Evolutionary conservation across 352 stramenopile species (phyloP).

Genomic region (Phytophthora syringae): DNA sequence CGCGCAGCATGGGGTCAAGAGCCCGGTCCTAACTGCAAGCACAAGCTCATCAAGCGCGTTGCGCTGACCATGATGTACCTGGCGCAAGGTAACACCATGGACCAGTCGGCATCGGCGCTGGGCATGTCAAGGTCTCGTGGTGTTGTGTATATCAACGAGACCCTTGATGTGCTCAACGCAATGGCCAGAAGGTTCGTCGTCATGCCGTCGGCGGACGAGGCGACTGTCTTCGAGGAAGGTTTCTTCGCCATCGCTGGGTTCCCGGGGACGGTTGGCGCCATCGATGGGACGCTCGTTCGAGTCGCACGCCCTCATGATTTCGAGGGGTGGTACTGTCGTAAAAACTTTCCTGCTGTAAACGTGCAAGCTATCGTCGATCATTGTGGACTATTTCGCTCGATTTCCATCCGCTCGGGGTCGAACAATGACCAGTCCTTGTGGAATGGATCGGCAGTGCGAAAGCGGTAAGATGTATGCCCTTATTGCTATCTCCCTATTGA

Average conservation of each 20-base stretch:
- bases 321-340: conserved; percentile 30
- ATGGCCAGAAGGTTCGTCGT: not conserved
- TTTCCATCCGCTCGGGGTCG: conserved; percentile 22
- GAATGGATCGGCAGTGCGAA: conserved; percentile 21
- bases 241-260: conserved; percentile 13
- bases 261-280: conserved; percentile 10
- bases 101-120: conserved; percentile 9
- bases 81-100: conserved; percentile 16
- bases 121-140: conserved; percentile 16
- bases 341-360: conserved; percentile 24
- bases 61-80: conserved; percentile 25
- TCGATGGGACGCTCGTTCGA: conserved; percentile 16
- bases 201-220: not conserved
- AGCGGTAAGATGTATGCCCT: conserved; percentile 8
- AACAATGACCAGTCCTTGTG: conserved; percentile 30
- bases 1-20: not conserved
- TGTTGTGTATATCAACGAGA: conserved; percentile 29
- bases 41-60: conserved; percentile 10
- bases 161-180: conserved; percentile 5
- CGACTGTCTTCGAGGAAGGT: not conserved
- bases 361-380: conserved; percentile 26
- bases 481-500: not conserved
- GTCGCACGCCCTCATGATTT: conserved; percentile 22
- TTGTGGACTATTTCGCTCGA: conserved; percentile 13
- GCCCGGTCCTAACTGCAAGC: conserved; percentile 15